These are phyloP conservation scores for Pisolithus microcarpus DNA, from an alignment of 768 basidiomycete genomes.

Conservation along the genomic window DNA sequence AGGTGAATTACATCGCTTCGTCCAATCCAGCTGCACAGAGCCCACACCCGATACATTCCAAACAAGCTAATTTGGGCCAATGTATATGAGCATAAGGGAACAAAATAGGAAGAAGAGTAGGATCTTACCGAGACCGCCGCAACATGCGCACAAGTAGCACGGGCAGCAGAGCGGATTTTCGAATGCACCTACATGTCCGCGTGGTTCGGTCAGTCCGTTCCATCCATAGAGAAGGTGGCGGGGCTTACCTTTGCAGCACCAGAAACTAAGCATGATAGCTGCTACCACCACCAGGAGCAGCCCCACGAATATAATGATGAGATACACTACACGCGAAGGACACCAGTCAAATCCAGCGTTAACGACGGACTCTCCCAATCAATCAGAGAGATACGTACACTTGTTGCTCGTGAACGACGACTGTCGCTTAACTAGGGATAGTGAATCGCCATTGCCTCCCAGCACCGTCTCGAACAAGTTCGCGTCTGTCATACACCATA, in stretches of 20 bases:
- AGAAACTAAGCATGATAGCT: slow-evolving; percentile 52
- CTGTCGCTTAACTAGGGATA: slow-evolving; percentile 22
- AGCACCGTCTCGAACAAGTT: slow-evolving; percentile 17
- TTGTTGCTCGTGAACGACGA: slow-evolving; percentile 35
- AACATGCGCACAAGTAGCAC: slow-evolving; percentile 67
- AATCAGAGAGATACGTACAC: slow-evolving; percentile 26
- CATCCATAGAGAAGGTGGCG: not conserved
- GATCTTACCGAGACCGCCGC: slow-evolving; percentile 55
- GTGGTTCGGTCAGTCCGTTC: not conserved
- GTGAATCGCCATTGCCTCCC: slow-evolving; percentile 24
- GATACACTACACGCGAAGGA: slow-evolving; percentile 38
- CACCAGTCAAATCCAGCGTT: not conserved
- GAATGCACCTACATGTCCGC: slow-evolving; percentile 40
- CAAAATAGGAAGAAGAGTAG: not conserved
- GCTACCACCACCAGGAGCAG: slow-evolving; percentile 47
- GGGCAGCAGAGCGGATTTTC: slow-evolving; percentile 61
- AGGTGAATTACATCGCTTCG: slow-evolving; percentile 17
- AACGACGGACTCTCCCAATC: not conserved
- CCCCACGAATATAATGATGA: slow-evolving; percentile 61
- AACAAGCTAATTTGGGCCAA: slow-evolving; percentile 38
- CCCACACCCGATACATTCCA: slow-evolving; percentile 67
- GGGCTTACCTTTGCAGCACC: slow-evolving; percentile 53
- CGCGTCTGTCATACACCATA: slow-evolving; percentile 26
- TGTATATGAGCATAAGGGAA: slow-evolving; percentile 1
- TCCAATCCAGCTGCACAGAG: slow-evolving; percentile 48